Base-by-base conservation (phyloP, 2,329 filamentous ascomycete genomes). In the Alternaria panax region DNA sequence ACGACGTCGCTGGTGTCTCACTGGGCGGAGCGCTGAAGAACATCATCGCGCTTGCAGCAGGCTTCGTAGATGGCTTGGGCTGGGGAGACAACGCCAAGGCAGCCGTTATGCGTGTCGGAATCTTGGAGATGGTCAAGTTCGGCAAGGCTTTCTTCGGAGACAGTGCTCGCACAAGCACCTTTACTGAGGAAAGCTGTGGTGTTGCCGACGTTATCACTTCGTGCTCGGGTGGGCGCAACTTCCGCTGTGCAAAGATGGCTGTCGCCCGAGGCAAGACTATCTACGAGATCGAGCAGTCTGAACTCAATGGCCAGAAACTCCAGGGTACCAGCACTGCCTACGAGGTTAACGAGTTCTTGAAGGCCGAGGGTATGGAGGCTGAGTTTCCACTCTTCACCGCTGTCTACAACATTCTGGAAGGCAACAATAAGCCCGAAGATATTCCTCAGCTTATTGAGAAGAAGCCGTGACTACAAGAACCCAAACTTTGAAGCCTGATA, bases 21-120 rank as follows among this genome's bases (percentile, higher is more conserved):
- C 88, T 99, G 32, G 91, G 93, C 42, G 95, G 95, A 61, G 95
- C 95, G 0, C 83, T 99, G 69, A 99, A 99, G 85, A 99, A 99
- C 83, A 90, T 99, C 66, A 92, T 99, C 55, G 95, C 95, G 5
- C 83, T 99, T 18, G 94, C 93, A 5, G 93, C 95, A 30, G 95
- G 95, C 58, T 99, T 96, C 79, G 93, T 98, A 43, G 92, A 97
- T 66, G 95, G 95, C 34, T 87, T 94, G 62, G 94, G 94, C 66
- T 99, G 95, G 94, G 95, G 95, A 73, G 93, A 98, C 83, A 99
- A 98, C 70, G 94, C 94, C 67, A 98, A 99, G 83, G 93, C 95
- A n/a, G 95, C 95, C 45, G 90, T 99, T 61, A 98, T 99, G 92
- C 91, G 95, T 41, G 90, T 98, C 20, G 95, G 95, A 7, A 87